Evolutionary conservation across 805 yeast genomes (phyloP).

Genomic region (Ascoidea rubescens): DNA sequence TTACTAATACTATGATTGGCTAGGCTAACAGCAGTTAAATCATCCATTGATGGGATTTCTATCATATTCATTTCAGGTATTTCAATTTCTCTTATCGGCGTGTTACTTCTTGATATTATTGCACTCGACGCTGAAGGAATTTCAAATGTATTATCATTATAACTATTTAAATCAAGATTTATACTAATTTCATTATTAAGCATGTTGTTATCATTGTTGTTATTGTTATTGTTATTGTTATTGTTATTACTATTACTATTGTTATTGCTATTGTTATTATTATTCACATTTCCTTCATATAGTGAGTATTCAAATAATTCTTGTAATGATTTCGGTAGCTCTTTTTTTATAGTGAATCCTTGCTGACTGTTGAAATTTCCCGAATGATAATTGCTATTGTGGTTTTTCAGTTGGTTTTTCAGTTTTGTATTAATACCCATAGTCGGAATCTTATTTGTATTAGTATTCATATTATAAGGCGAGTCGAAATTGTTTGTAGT

Average conservation of each 20-base stretch:
- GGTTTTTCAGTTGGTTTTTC: slow-evolving; percentile 12
- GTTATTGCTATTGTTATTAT: not conserved
- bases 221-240: slow-evolving; percentile 11
- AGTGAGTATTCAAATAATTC: slow-evolving; percentile 47
- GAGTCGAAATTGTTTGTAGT: slow-evolving; percentile 16
- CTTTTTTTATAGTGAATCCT: slow-evolving; percentile 22
- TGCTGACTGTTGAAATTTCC: slow-evolving; percentile 7
- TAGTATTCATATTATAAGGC: slow-evolving; percentile 18
- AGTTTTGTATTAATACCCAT: slow-evolving; percentile 8
- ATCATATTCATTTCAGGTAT: slow-evolving; percentile 42
- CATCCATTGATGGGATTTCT: slow-evolving; percentile 61
- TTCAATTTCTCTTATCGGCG: slow-evolving; percentile 24
- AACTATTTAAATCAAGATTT: slow-evolving; percentile 12
- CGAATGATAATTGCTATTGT: slow-evolving; percentile 9
- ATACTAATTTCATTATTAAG: slow-evolving; percentile 5
- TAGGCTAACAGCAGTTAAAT: slow-evolving; percentile 12
- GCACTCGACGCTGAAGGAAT: slow-evolving; percentile 7
- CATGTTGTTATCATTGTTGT: slow-evolving; percentile 6
- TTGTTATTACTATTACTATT: slow-evolving; percentile 10
- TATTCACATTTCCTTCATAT: slow-evolving; percentile 13
- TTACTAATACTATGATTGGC: no score
- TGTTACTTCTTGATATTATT: slow-evolving; percentile 5
- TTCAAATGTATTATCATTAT: slow-evolving; percentile 7
- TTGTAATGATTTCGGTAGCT: slow-evolving; percentile 60
- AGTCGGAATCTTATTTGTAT: slow-evolving; percentile 13